Evolutionary conservation across 106 monocot genomes (phyloP).

Genomic region (Allium cepa): DNA sequence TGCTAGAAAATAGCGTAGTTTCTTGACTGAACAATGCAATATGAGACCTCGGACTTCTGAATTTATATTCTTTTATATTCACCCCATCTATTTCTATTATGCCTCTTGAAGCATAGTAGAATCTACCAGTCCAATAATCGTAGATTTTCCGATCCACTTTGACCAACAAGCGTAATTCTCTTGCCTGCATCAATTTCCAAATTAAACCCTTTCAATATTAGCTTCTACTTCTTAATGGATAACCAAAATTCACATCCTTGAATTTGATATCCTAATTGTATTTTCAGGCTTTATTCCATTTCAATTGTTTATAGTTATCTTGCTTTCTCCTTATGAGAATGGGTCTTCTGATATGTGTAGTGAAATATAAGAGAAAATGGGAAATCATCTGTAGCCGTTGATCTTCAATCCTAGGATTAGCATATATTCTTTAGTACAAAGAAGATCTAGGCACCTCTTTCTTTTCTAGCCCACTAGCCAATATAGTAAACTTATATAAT

Average conservation of each 20-base stretch:
- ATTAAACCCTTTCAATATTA: slow-evolving; percentile 9
- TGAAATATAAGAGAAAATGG: too few species aligned
- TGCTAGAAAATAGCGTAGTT: slow-evolving; percentile 8
- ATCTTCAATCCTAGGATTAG: too few species aligned
- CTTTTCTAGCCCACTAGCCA: too few species aligned
- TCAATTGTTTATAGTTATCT: neutral
- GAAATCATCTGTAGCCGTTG: too few species aligned
- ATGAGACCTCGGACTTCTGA: slow-evolving; percentile 5
- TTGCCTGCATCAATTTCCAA: slow-evolving; percentile 12
- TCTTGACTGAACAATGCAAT: slow-evolving; percentile 17
- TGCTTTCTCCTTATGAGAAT: neutral
- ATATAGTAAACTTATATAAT: too few species aligned
- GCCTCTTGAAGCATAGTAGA: slow-evolving; percentile 10
- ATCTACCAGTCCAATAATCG: slow-evolving; percentile 16
- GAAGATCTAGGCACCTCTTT: too few species aligned
- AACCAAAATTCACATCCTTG: slow-evolving; percentile 12
- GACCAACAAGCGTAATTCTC: slow-evolving; percentile 11
- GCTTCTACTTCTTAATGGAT: slow-evolving; percentile 6
- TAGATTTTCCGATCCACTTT: slow-evolving; percentile 21
- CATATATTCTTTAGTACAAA: too few species aligned
- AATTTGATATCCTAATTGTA: slow-evolving; percentile 11
- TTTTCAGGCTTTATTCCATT: slow-evolving; percentile 3
- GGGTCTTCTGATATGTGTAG: too few species aligned
- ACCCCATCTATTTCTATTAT: slow-evolving; percentile 4
- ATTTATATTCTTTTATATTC: slow-evolving; percentile 3